Conservation (phyloP, 768 basidiomycete genomes). For the Butyriboletus loyo region DNA sequence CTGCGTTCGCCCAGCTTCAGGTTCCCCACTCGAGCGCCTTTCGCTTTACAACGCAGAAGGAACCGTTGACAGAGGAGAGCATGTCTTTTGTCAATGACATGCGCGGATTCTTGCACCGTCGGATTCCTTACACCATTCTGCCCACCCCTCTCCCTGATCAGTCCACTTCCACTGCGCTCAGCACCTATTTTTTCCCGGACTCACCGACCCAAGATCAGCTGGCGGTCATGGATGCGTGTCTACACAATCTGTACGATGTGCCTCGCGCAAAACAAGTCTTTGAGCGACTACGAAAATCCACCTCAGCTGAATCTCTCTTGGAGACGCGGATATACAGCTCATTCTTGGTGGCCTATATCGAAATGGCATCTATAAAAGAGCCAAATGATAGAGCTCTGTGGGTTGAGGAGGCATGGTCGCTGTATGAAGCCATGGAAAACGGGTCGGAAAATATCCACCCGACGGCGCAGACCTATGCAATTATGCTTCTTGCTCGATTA, state of each 20-base stretch:
- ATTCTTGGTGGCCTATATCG: slow-evolving; percentile 62
- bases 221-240: slow-evolving; percentile 80
- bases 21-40: slow-evolving; percentile 37
- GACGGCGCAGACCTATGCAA: slow-evolving; percentile 59
- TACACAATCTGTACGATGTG: slow-evolving; percentile 73
- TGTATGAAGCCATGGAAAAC: slow-evolving; percentile 58
- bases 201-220: slow-evolving; percentile 65
- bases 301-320: slow-evolving; percentile 45
- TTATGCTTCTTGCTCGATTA: slow-evolving; percentile 59
- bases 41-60: slow-evolving; percentile 32
- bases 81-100: slow-evolving; percentile 36
- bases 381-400: slow-evolving; percentile 46
- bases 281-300: slow-evolving; percentile 49
- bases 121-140: slow-evolving; percentile 51
- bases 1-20: slow-evolving; percentile 40
- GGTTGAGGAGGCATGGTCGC: slow-evolving; percentile 57
- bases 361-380: slow-evolving; percentile 52
- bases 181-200: slow-evolving; percentile 60
- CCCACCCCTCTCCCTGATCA: slow-evolving; percentile 64
- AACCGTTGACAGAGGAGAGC: slow-evolving; percentile 19
- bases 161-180: slow-evolving; percentile 31
- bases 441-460: slow-evolving; percentile 48
- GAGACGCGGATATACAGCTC: slow-evolving; percentile 55
- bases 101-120: slow-evolving; percentile 49
- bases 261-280: slow-evolving; percentile 75